phyloP scores from a whole-genome alignment of 495 filamentous ascomycete genomes.

The Entonaema liquescens region DNA sequence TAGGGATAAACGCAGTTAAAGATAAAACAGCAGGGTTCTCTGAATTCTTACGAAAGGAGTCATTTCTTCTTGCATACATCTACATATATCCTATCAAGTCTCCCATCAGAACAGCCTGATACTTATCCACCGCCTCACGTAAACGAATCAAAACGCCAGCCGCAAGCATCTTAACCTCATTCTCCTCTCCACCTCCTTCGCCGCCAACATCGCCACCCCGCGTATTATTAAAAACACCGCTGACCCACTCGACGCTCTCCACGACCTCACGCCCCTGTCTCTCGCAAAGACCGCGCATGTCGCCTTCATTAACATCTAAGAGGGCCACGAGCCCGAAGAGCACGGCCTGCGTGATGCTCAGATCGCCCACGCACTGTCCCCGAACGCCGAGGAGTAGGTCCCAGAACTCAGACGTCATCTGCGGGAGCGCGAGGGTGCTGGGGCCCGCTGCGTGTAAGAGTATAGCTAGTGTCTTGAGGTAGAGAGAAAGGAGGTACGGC shows the following conservation, averaged over 20 bases:
- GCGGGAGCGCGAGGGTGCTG: slow-evolving; percentile 65
- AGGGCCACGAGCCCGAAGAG: slow-evolving; percentile 82
- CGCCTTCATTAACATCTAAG: slow-evolving; percentile 83
- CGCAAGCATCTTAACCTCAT: slow-evolving; percentile 73
- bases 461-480: slow-evolving; percentile 71
- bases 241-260: slow-evolving; percentile 63
- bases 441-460: slow-evolving; percentile 73
- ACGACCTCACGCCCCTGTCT: slow-evolving; percentile 64
- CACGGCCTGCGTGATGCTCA: slow-evolving; percentile 72
- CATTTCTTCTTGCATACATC: neutral
- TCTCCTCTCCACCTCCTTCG: slow-evolving; percentile 63
- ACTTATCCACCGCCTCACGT: slow-evolving; percentile 82
- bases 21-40: no score
- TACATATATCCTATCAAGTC: slow-evolving; percentile 62
- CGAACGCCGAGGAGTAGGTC: slow-evolving; percentile 64
- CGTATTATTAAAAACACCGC: slow-evolving; percentile 50
- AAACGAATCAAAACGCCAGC: slow-evolving; percentile 83
- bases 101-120: slow-evolving; percentile 71
- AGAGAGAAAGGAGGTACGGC: slow-evolving; percentile 66
- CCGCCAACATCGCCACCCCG: slow-evolving; percentile 52
- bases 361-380: slow-evolving; percentile 61
- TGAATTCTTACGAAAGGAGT: neutral
- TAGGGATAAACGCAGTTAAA: no score
- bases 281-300: slow-evolving; percentile 76
- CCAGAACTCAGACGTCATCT: slow-evolving; percentile 78